phyloP scores from a whole-genome alignment of 768 basidiomycete genomes.

The Paxillus ammoniavirescens region DNA sequence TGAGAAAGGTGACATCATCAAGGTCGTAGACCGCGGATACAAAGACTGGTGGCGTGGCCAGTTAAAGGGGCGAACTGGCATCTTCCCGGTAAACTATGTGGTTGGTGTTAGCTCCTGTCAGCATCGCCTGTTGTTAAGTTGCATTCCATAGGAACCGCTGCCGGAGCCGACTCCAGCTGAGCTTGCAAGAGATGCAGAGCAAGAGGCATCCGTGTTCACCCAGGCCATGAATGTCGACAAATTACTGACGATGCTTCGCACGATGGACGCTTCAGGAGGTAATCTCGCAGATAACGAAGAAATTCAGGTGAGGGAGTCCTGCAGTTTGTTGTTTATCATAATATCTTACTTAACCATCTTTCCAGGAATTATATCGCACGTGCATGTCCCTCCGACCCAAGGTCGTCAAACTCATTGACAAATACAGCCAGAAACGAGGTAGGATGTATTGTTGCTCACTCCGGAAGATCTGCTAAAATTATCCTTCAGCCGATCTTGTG shows the following conservation, averaged over 20 bases:
- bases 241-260: conserved; percentile 69
- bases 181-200: conserved; percentile 77
- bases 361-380: conserved; percentile 84
- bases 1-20: conserved; percentile 90
- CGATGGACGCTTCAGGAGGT: conserved; percentile 72
- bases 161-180: conserved; percentile 81
- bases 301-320: conserved; percentile 56
- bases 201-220: conserved; percentile 84
- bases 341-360: conserved; percentile 1
- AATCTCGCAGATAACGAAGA: conserved; percentile 91
- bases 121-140: not conserved
- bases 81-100: conserved; percentile 97
- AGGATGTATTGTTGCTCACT: conserved; percentile 7
- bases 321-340: not conserved
- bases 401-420: conserved; percentile 95
- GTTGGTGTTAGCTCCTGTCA: conserved; percentile 42
- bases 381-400: conserved; percentile 90
- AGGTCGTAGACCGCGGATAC: conserved; percentile 91
- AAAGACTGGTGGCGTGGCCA: conserved; percentile 98
- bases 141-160: conserved; percentile 61
- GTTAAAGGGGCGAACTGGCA: conserved; percentile 84
- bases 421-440: conserved; percentile 93
- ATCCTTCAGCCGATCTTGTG: conserved; percentile 75
- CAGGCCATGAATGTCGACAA: conserved; percentile 85
- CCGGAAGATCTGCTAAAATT: not conserved